A percentile compares a stretch with the other conserved stretches of the same genome.
phyloP scores from a whole-genome alignment of 2,329 filamentous ascomycete genomes.

The Esteya vermicola region DNA sequence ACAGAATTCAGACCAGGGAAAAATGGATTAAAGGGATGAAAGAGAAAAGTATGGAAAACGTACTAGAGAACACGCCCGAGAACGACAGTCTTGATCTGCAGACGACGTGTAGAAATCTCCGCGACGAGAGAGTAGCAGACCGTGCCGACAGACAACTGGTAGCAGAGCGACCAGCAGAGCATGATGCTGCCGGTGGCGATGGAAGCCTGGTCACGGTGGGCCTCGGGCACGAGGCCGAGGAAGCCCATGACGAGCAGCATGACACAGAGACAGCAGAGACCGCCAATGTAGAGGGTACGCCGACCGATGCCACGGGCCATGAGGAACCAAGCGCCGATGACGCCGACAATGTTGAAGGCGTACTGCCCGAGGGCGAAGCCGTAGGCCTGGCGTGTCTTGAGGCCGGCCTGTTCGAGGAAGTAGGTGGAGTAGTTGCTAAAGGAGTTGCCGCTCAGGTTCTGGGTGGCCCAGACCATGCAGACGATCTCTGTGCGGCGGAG shows the following conservation, averaged over 20 bases:
- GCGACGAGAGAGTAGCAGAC: constrained; percentile 82
- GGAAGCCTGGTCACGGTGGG: constrained; percentile 44
- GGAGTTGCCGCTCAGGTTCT: constrained; percentile 48
- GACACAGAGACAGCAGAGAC: constrained; percentile 54
- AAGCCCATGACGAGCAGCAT: constrained; percentile 81
- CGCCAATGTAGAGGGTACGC: constrained; percentile 60
- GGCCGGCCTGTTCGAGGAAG: constrained; percentile 46
- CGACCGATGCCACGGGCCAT: constrained; percentile 66
- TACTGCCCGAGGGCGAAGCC: constrained; percentile 50
- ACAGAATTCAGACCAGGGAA: background rate
- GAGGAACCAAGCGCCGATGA: constrained; percentile 68
- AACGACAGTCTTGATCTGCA: constrained; percentile 73
- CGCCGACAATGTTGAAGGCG: constrained; percentile 63
- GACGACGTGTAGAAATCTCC: constrained; percentile 65
- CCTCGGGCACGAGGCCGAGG: constrained; percentile 55
- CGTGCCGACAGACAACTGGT: constrained; percentile 77
- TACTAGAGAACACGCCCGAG: constrained; percentile 10
- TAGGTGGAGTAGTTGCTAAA: constrained; percentile 54
- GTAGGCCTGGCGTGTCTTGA: constrained; percentile 36
- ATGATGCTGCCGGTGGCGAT: constrained; percentile 77
- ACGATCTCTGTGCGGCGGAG: constrained; percentile 62
- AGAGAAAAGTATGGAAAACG: background rate
- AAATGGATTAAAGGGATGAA: background rate
- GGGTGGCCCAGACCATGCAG: constrained; percentile 49
- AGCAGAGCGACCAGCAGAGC: constrained; percentile 68